A percentile compares a stretch with the other conserved stretches of the same genome.
Conservation (phyloP, 352 stramenopile species). For the Pythium insidiosum region DNA sequence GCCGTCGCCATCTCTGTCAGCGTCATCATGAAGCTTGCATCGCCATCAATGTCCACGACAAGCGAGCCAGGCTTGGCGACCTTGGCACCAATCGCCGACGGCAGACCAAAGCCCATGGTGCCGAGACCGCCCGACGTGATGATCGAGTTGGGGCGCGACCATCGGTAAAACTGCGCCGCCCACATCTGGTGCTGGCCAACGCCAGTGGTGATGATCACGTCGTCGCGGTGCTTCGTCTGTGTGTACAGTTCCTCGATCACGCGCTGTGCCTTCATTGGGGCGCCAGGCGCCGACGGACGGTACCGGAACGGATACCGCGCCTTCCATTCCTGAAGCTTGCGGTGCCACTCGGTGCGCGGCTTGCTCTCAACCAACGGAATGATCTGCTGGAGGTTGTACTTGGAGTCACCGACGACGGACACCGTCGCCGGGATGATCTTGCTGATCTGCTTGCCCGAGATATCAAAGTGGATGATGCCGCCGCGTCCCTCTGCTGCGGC, state of each 20-base stretch:
- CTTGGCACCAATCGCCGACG: slow-evolving; percentile 92
- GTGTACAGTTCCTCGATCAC: slow-evolving; percentile 92
- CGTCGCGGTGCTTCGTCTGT: slow-evolving; percentile 87
- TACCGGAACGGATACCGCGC: slow-evolving; percentile 91
- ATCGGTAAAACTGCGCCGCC: slow-evolving; percentile 94
- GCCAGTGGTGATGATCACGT: slow-evolving; percentile 93
- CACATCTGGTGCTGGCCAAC: slow-evolving; percentile 97
- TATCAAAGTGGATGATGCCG: slow-evolving; percentile 96
- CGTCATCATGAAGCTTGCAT: slow-evolving; percentile 96
- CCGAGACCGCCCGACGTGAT: slow-evolving; percentile 91
- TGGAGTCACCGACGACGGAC: slow-evolving; percentile 70
- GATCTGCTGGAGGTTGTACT: slow-evolving; percentile 91
- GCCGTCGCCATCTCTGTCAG: slow-evolving; percentile 95
- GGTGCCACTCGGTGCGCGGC: slow-evolving; percentile 87
- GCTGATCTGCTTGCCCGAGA: slow-evolving; percentile 81
- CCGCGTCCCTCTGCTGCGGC: slow-evolving; percentile 87
- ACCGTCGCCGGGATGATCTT: slow-evolving; percentile 84
- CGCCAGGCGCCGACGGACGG: slow-evolving; percentile 52
- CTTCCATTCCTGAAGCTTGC: slow-evolving; percentile 88
- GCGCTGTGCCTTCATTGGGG: slow-evolving; percentile 90
- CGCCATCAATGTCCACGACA: slow-evolving; percentile 91
- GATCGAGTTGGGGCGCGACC: slow-evolving; percentile 90
- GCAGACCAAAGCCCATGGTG: slow-evolving; percentile 94
- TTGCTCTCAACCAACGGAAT: slow-evolving; percentile 73
- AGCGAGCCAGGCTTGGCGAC: slow-evolving; percentile 81